Percentiles rank a stretch among this genome's conserved stretches.
These are phyloP conservation scores for Caloboletus inedulis DNA, from an alignment of 1,284 basidiomycete species.

Conservation along the genomic window DNA sequence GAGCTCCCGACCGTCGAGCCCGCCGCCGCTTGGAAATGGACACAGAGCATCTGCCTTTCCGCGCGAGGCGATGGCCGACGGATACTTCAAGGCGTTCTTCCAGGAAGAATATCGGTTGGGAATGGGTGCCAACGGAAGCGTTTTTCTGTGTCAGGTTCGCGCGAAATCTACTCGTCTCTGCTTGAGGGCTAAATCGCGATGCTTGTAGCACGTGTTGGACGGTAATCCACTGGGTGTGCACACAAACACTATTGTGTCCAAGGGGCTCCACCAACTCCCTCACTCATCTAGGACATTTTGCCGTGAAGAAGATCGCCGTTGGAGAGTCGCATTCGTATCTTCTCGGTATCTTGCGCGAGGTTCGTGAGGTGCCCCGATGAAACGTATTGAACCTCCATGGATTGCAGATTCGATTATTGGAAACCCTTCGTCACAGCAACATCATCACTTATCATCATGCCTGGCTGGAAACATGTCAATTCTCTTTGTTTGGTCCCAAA, in stretches of 20 bases:
- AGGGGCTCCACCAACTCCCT: slow-evolving; percentile 13
- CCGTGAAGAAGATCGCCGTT: slow-evolving; percentile 94
- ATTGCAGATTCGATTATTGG: slow-evolving; percentile 71
- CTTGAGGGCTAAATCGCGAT: slow-evolving; percentile 1
- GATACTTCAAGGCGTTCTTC: slow-evolving; percentile 86
- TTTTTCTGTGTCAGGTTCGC: slow-evolving; percentile 79
- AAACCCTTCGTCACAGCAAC: slow-evolving; percentile 86
- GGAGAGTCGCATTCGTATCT: slow-evolving; percentile 85
- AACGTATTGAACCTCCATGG: not conserved
- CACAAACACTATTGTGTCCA: not conserved
- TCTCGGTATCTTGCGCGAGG: slow-evolving; percentile 77
- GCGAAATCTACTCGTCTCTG: not conserved
- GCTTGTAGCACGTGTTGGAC: slow-evolving; percentile 69
- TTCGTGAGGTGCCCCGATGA: slow-evolving; percentile 28
- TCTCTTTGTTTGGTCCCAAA: slow-evolving; percentile 81
- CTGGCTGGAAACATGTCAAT: slow-evolving; percentile 85
- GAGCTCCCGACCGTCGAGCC: slow-evolving; percentile 53
- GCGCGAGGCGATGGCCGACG: slow-evolving; percentile 71
- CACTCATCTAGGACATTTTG: slow-evolving; percentile 62
- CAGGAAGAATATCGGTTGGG: slow-evolving; percentile 83
- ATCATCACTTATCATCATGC: slow-evolving; percentile 95
- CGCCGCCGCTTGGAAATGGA: slow-evolving; percentile 32
- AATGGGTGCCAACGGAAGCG: slow-evolving; percentile 89
- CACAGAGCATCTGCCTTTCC: slow-evolving; percentile 44
- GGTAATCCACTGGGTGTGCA: slow-evolving; percentile 66